Conservation (phyloP, 768 basidiomycete genomes). For the Hypholoma fasciculare region DNA sequence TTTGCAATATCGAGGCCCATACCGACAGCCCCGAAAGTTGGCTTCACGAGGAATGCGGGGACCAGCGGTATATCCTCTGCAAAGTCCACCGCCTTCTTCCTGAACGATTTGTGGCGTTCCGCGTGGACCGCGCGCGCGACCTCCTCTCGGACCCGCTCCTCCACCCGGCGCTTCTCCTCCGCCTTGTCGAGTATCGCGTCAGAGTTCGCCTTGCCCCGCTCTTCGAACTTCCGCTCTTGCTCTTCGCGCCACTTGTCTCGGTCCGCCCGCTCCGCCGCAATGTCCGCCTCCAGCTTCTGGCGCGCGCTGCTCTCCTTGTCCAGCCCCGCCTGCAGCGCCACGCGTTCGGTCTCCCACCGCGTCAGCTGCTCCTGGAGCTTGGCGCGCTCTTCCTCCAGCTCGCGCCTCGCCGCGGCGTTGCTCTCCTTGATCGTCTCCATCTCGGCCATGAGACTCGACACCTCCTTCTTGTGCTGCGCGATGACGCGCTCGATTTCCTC, state of each 20-base stretch:
- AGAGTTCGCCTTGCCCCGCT: too few species aligned
- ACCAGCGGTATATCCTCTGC: neutral
- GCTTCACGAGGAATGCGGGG: neutral
- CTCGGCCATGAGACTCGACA: neutral
- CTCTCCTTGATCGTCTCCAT: neutral
- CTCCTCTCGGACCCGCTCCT: too few species aligned
- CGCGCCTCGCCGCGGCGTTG: neutral
- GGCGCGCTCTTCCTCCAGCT: neutral
- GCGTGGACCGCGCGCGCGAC: neutral
- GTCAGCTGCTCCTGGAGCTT: neutral
- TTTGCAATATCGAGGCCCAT: neutral
- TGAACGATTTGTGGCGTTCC: neutral
- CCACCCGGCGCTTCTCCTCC: too few species aligned
- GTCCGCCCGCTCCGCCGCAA: neutral
- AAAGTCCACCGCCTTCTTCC: neutral
- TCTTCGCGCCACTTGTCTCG: neutral
- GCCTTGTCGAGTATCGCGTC: too few species aligned
- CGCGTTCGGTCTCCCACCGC: neutral
- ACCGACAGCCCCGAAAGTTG: neutral
- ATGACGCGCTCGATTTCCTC: conserved; percentile 6
- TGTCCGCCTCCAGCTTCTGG: neutral
- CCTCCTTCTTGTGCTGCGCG: neutral
- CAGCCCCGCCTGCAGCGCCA: neutral
- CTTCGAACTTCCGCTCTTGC: too few species aligned
- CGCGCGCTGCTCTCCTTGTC: neutral